A percentile compares a stretch with the other conserved stretches of the same genome.
These are phyloP conservation scores for Platismatia glauca DNA, from an alignment of 495 filamentous ascomycete genomes.

Conservation along the genomic window DNA sequence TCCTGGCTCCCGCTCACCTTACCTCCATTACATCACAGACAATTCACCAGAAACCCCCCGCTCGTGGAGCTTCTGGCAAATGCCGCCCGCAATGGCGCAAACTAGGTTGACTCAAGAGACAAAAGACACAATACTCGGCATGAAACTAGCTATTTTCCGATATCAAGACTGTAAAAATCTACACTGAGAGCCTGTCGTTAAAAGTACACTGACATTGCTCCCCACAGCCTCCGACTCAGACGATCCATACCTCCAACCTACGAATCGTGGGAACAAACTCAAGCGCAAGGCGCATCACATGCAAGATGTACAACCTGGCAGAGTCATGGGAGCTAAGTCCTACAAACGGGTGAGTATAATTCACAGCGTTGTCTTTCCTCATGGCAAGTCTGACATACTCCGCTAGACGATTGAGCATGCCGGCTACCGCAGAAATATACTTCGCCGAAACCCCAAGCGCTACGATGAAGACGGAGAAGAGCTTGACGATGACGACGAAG, in stretches of 20 bases:
- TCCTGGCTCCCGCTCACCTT: not conserved
- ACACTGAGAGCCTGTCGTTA: not conserved
- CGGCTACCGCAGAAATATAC: constrained; percentile 75
- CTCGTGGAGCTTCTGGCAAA: not conserved
- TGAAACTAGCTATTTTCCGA: constrained; percentile 63
- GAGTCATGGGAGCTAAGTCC: constrained; percentile 58
- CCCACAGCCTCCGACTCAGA: constrained; percentile 74
- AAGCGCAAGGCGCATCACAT: constrained; percentile 74
- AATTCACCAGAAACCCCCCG: not conserved
- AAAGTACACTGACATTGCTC: constrained; percentile 4
- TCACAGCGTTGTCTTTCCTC: not conserved
- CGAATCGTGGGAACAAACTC: constrained; percentile 88
- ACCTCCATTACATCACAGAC: not conserved
- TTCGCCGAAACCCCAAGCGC: constrained; percentile 61
- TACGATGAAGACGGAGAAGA: constrained; percentile 85
- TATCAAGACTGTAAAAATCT: constrained; percentile 46
- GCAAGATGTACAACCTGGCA: constrained; percentile 63
- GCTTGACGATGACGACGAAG: constrained; percentile 67
- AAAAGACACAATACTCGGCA: constrained; percentile 63
- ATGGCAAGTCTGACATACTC: constrained; percentile 8
- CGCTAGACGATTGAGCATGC: constrained; percentile 71
- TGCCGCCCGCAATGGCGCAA: constrained; percentile 54
- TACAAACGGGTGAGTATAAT: constrained; percentile 64
- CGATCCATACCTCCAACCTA: constrained; percentile 65
- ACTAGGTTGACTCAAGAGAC: constrained; percentile 62